Percentiles rank a stretch among this genome's conserved stretches.
These are phyloP conservation scores for Botrytis porri DNA, from an alignment of 2,329 filamentous ascomycete genomes.

Conservation along the genomic window DNA sequence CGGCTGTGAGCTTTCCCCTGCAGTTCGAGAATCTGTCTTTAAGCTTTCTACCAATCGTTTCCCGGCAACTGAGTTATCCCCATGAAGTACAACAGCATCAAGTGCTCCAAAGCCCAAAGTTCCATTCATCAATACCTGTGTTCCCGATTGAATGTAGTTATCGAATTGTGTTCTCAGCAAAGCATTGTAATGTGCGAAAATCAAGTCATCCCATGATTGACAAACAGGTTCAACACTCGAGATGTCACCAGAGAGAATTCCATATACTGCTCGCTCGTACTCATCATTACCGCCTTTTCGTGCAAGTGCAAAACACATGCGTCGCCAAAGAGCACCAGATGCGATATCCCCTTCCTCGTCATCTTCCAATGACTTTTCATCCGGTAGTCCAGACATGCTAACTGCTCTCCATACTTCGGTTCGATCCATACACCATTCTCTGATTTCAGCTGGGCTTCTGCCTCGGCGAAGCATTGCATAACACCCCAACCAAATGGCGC, in stretches of 20 bases:
- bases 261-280: slow-evolving; percentile 88
- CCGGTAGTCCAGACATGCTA: slow-evolving; percentile 71
- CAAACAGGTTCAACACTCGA: slow-evolving; percentile 74
- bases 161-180: slow-evolving; percentile 78
- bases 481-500: slow-evolving; percentile 88
- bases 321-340: slow-evolving; percentile 66
- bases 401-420: slow-evolving; percentile 88
- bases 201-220: slow-evolving; percentile 77
- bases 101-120: slow-evolving; percentile 59
- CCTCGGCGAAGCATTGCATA: slow-evolving; percentile 90
- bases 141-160: slow-evolving; percentile 57
- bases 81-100: slow-evolving; percentile 62
- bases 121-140: slow-evolving; percentile 51
- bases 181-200: slow-evolving; percentile 88
- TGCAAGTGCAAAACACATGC: slow-evolving; percentile 70
- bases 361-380: slow-evolving; percentile 48
- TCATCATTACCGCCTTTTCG: slow-evolving; percentile 67
- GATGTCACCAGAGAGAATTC: slow-evolving; percentile 81
- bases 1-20: slow-evolving; percentile 58
- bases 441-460: slow-evolving; percentile 68
- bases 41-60: slow-evolving; percentile 60
- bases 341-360: slow-evolving; percentile 46
- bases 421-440: slow-evolving; percentile 80
- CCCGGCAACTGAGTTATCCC: slow-evolving; percentile 51
- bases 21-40: slow-evolving; percentile 54